Evolutionary conservation across 441 rosid genomes (phyloP).

Genomic region (Pelargonium citronellum): DNA sequence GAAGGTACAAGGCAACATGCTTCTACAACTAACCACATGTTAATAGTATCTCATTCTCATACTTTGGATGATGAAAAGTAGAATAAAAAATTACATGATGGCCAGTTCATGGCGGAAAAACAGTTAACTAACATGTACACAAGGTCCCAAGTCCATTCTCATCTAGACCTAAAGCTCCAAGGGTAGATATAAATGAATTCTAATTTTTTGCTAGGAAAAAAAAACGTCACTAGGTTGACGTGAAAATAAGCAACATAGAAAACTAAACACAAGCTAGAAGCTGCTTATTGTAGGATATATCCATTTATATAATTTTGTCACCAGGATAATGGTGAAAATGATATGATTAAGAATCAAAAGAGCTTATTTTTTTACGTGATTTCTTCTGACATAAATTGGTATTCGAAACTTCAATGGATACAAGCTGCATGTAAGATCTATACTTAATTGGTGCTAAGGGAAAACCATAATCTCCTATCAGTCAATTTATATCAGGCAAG

Average conservation of each 20-base stretch:
- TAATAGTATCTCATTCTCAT: background rate
- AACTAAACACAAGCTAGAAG: background rate
- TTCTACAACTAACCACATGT: background rate
- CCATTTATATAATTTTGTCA: background rate
- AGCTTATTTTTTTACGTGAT: background rate
- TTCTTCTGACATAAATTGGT: background rate
- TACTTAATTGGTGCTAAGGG: background rate
- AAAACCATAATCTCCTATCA: background rate
- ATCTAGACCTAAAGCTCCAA: background rate
- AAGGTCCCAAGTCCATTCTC: background rate
- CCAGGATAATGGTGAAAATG: background rate
- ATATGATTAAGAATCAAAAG: background rate
- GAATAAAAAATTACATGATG: background rate
- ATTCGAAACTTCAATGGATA: background rate
- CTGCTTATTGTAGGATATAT: background rate
- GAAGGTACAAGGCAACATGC: background rate
- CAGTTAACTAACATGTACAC: background rate
- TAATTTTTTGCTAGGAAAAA: background rate
- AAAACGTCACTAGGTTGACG: background rate
- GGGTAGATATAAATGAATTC: background rate
- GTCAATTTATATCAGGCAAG: background rate
- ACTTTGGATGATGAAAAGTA: background rate
- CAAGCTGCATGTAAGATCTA: background rate
- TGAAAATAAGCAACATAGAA: background rate
- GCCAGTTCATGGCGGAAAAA: background rate